Conservation (phyloP, 495 filamentous ascomycete species). For the Chaetomium cochliodes region DNA sequence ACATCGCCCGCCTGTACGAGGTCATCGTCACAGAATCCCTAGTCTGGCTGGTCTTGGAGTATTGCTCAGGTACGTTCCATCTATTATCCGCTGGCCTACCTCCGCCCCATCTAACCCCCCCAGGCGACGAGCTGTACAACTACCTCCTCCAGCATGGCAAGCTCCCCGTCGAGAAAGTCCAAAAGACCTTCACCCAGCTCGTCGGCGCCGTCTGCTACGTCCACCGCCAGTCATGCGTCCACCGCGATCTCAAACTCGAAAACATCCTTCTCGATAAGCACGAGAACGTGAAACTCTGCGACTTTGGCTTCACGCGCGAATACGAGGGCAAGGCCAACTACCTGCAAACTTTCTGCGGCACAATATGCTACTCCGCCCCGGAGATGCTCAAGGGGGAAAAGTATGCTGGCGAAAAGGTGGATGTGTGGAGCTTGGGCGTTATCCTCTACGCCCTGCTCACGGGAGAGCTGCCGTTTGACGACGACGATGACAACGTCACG, state of each 20-base stretch:
- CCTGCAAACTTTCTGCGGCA: slow-evolving; percentile 95
- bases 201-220: slow-evolving; percentile 96
- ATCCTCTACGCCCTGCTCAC: slow-evolving; percentile 91
- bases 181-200: slow-evolving; percentile 92
- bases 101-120: not conserved
- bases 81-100: slow-evolving; percentile 23
- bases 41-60: slow-evolving; percentile 96
- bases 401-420: slow-evolving; percentile 95
- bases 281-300: slow-evolving; percentile 97
- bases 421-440: slow-evolving; percentile 96
- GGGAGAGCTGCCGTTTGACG: slow-evolving; percentile 93
- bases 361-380: slow-evolving; percentile 94
- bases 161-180: slow-evolving; percentile 82
- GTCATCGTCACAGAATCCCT: slow-evolving; percentile 92
- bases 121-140: slow-evolving; percentile 96
- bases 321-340: slow-evolving; percentile 96
- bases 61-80: slow-evolving; percentile 75
- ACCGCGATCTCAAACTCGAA: slow-evolving; percentile 94
- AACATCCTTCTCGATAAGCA: slow-evolving; percentile 97
- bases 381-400: slow-evolving; percentile 99
- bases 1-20: slow-evolving; percentile 95
- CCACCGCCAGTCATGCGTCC: slow-evolving; percentile 91
- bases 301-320: slow-evolving; percentile 97
- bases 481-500: slow-evolving; percentile 84
- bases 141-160: slow-evolving; percentile 85